Conservation (phyloP, 768 basidiomycete species). For the Leccinum aurantiacum region DNA sequence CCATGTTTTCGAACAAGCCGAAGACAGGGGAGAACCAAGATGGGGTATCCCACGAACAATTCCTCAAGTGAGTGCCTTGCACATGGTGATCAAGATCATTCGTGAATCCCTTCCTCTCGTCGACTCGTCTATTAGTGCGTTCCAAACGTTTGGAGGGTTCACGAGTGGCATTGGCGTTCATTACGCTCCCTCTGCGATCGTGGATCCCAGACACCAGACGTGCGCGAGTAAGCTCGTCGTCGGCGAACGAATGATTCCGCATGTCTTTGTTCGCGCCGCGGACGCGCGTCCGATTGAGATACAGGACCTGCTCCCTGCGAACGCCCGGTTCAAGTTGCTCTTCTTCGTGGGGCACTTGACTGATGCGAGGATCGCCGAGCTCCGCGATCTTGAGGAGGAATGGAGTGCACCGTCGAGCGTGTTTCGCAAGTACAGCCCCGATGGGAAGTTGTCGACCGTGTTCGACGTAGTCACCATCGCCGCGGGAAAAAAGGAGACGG, state of each 20-base stretch:
- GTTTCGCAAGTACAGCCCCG: not conserved
- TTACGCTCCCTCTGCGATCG: conserved; percentile 37
- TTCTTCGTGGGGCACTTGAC: conserved; percentile 3
- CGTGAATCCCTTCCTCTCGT: not conserved
- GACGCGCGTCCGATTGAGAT: not conserved
- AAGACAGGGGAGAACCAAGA: conserved; percentile 39
- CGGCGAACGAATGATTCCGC: conserved; percentile 41
- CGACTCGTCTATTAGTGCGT: conserved; percentile 24
- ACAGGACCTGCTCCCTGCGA: conserved; percentile 1
- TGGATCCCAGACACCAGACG: conserved; percentile 31
- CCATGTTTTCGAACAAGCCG: conserved; percentile 38
- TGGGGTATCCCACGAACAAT: conserved; percentile 34
- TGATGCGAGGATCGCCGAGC: not conserved
- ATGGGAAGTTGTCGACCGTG: not conserved
- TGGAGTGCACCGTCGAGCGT: not conserved
- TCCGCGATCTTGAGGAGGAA: not conserved
- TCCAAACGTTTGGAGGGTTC: conserved; percentile 36
- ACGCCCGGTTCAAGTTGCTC: not conserved
- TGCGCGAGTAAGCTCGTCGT: conserved; percentile 34
- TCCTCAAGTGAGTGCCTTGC: conserved; percentile 27
- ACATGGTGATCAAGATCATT: not conserved
- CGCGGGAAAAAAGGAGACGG: not conserved
- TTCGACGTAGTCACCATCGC: not conserved
- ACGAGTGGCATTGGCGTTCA: conserved; percentile 37
- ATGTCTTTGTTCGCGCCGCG: not conserved